A percentile compares a stretch with the other conserved stretches of the same genome.
phyloP scores from a whole-genome alignment of 768 basidiomycete species.

The Fomitopsis pulvina region DNA sequence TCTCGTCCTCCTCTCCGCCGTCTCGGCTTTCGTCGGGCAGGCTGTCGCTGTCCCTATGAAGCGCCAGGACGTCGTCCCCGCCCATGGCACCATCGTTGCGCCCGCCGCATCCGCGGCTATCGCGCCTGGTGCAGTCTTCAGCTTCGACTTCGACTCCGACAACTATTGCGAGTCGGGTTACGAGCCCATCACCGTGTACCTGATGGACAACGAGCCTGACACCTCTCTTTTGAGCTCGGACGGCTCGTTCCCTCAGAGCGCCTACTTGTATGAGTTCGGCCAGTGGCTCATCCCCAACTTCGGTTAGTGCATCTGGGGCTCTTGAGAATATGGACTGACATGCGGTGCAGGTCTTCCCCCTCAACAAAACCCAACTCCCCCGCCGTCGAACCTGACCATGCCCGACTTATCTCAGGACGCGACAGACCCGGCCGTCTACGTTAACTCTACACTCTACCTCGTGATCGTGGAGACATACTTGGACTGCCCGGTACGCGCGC shows the following conservation, averaged over 20 bases:
- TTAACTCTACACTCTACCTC: conserved; percentile 9
- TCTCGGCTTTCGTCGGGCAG: conserved; percentile 1
- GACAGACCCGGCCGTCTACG: not conserved
- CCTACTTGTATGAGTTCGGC: conserved; percentile 14
- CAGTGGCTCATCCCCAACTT: conserved; percentile 16
- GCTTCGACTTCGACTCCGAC: conserved; percentile 11
- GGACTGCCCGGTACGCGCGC: conserved; percentile 12
- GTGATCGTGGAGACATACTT: conserved; percentile 14
- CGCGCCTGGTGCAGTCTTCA: conserved; percentile 8
- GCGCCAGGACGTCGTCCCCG: conserved; percentile 9
- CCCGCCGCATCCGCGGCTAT: conserved; percentile 8
- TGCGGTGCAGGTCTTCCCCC: conserved; percentile 9
- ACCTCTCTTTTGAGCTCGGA: conserved; percentile 4
- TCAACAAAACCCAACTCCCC: conserved; percentile 8
- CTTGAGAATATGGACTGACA: not conserved
- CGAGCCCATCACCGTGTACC: conserved; percentile 13
- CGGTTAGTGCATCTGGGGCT: conserved; percentile 4
- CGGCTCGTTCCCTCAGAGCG: conserved; percentile 12
- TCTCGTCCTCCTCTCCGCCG: conserved; percentile 5
- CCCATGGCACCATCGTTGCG: conserved; percentile 10
- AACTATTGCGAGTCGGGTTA: conserved; percentile 17
- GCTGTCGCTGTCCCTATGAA: conserved; percentile 6
- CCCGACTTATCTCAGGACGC: conserved; percentile 4
- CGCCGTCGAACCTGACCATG: conserved; percentile 9
- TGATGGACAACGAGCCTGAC: conserved; percentile 7